These are phyloP conservation scores for Pichia kluyveri DNA, from an alignment of 805 yeast species.

Conservation along the genomic window DNA sequence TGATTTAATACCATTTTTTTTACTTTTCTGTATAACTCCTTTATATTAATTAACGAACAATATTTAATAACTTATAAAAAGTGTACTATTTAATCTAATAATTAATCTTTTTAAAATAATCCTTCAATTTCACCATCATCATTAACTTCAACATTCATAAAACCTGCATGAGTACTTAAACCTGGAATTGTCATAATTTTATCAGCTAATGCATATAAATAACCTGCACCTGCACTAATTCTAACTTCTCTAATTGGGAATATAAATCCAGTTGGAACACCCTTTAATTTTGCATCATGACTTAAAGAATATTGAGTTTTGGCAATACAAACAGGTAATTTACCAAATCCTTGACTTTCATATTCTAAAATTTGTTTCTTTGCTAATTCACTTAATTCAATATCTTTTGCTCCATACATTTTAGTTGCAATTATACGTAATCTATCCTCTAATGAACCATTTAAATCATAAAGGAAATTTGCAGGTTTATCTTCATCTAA, in stretches of 20 bases:
- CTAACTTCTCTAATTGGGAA: conserved; percentile 78
- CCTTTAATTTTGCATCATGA: conserved; percentile 74
- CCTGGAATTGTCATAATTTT: conserved; percentile 86
- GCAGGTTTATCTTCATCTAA: conserved; percentile 12
- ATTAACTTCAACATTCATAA: conserved; percentile 77
- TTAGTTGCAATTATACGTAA: conserved; percentile 58
- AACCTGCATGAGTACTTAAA: conserved; percentile 76
- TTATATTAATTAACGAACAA: not conserved
- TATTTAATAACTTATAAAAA: too few relatives aligned
- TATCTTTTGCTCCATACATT: conserved; percentile 71
- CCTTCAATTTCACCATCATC: conserved; percentile 80
- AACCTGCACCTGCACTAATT: conserved; percentile 84
- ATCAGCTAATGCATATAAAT: conserved; percentile 76
- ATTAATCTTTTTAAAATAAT: conserved; percentile 37
- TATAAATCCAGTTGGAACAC: conserved; percentile 72
- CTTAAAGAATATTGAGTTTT: conserved; percentile 81
- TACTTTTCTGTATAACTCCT: not conserved
- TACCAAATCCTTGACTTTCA: conserved; percentile 66
- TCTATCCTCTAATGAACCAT: conserved; percentile 56
- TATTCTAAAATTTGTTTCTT: conserved; percentile 58
- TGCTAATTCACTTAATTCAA: conserved; percentile 63
- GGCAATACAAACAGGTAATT: conserved; percentile 77
- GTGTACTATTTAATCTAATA: too few relatives aligned
- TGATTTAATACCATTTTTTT: not conserved
- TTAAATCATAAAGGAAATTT: conserved; percentile 51